Base-by-base conservation (phyloP, 2,329 filamentous ascomycete species). In the Lachnellula subtilissima region DNA sequence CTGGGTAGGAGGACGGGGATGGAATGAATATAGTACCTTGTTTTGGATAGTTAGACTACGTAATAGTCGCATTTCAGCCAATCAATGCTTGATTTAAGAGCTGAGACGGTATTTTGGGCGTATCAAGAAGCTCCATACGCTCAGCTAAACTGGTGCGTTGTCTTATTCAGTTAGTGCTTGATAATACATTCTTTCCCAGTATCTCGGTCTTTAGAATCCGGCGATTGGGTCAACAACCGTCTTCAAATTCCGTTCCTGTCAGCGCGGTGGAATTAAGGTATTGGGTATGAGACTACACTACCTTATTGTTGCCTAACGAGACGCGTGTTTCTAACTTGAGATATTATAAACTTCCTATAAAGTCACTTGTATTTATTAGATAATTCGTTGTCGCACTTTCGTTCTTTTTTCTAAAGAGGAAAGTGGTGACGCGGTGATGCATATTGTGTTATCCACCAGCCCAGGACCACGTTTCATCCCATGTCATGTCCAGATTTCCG, bases 51-150 rank as follows among this genome's bases (percentile, higher is more conserved):
- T 22, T 22, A 22, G 22, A 9, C 28, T 32, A 32, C 28, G 28
- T 32, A 11, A 32, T 32, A 9, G 28, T 32, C 9, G 9, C 0
- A 11, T 32, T 32, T 12, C 28, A 12, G 11, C 28, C 28, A 32
- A 9, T 32, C 9, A 4, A 9, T 11, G 32, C 49, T 55, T 35
- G n/a, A n/a, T 28, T 23, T 19, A n/a, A 48, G 43, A 42, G 19
- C 28, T 48, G 49, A 53, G 53, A 58, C 53, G 48, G 32, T 22
- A 46, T 28, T 46, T 39, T 36, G 55, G 50, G 52, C 52, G 52
- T 58, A 58, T 58, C 52, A 32, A 47, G 17, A 47, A 22, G 6
- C 23, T 19, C 4, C 37, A 40, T 40, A 4, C 37, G 17, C 3
- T 15, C 39, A 42, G 39, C 39, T 15, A 42, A 42, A 5, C 15